Base-by-base conservation (phyloP, 768 basidiomycete species). In the Phaffia australis region DNA sequence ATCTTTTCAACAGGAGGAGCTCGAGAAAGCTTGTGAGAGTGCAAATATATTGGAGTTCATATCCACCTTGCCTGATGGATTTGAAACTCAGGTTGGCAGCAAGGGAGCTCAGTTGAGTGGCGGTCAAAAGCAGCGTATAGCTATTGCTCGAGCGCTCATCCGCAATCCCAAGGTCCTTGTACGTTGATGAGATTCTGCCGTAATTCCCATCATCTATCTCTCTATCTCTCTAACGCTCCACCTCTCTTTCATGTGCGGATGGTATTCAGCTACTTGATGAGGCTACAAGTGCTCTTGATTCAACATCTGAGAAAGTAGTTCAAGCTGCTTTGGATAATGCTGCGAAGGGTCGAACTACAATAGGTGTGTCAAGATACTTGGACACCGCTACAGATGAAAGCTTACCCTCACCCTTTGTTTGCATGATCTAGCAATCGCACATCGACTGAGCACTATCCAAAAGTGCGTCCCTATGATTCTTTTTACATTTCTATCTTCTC, bases 341-440 rank as follows among this genome's bases (percentile, higher is more conserved):
- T 7, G 85, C 91, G 2, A 87, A 84, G 78, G 93, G 92, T 50
- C 83, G 94, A 65, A 94, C 93, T 8, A 63, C 63, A 30, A 69
- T 69, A n/a, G n/a, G n/a, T n/a, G n/a, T n/a, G n/a, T n/a, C n/a
- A n/a, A n/a, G n/a, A n/a, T n/a, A n/a, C n/a, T n/a, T n/a, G n/a
- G n/a, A n/a, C n/a, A n/a, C n/a, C n/a, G n/a, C n/a, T n/a, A n/a
- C n/a, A n/a, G n/a, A n/a, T n/a, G n/a, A n/a, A n/a, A n/a, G n/a
- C n/a, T n/a, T n/a, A n/a, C n/a, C n/a, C n/a, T n/a, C n/a, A n/a
- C n/a, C n/a, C n/a, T n/a, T n/a, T n/a, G n/a, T n/a, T n/a, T n/a
- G n/a, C n/a, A n/a, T n/a, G n/a, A n/a, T n/a, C n/a, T n/a, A 66
- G 88, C 93, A 19, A 94, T 99, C 69, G 94, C 94, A 1, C 95